phyloP scores from a whole-genome alignment of 192 early-diverging fungal genomes.

The Rhizoclosmatium sp. region DNA sequence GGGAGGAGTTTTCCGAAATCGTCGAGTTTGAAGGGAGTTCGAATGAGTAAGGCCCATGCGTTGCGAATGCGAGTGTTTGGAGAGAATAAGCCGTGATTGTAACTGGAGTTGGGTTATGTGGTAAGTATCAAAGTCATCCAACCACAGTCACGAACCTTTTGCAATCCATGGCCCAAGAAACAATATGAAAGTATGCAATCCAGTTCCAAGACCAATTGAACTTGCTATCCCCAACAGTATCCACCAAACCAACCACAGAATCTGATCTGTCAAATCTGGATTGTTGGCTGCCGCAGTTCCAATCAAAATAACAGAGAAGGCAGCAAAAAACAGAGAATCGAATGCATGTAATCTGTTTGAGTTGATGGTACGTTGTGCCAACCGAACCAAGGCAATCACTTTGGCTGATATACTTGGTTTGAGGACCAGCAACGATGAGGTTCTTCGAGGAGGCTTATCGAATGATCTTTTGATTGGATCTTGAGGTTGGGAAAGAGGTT shows the following conservation, averaged over 20 bases:
- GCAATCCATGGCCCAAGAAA: constrained; percentile 94
- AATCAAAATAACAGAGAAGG: no score
- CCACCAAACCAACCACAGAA: constrained; percentile 92
- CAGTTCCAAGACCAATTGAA: constrained; percentile 92
- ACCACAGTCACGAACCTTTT: constrained; percentile 37
- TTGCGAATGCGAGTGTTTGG: constrained; percentile 72
- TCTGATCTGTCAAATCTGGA: not conserved
- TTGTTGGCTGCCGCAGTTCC: no score
- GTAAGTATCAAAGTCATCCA: no score
- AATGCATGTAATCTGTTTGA: no score
- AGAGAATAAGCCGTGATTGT: constrained; percentile 89
- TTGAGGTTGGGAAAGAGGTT: no score
- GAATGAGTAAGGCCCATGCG: constrained; percentile 69
- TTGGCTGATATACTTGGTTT: no score
- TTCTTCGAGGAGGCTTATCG: no score
- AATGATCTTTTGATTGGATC: no score
- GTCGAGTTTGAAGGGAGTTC: not conserved
- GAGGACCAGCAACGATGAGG: no score
- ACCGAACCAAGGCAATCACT: no score
- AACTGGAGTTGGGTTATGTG: constrained; percentile 44
- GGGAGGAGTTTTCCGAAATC: not conserved
- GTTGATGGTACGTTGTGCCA: no score
- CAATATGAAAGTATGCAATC: constrained; percentile 93
- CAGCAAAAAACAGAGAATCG: no score
- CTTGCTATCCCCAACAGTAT: constrained; percentile 84